Base-by-base conservation (phyloP, 2,329 filamentous ascomycete genomes). In the Fusarium sp. region DNA sequence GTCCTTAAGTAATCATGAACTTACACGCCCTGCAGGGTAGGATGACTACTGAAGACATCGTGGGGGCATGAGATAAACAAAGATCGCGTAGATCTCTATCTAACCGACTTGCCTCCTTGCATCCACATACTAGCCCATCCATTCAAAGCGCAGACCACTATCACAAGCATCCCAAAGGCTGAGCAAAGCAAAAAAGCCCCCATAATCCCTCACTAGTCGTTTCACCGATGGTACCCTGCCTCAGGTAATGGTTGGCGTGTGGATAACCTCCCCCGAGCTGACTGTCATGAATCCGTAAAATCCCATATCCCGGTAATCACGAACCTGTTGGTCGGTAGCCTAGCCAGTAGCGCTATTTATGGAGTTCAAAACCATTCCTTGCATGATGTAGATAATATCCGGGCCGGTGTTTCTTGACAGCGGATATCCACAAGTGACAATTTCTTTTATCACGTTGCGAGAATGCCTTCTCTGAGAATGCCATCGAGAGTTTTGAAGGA, bases 401-500 rank as follows among this genome's bases (percentile, higher is more conserved):
- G 10, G 28, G 49, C 25, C 15, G 18, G 12, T 37, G 28, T 60
- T 38, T n/a, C n/a, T n/a, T 47, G 54, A 32, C 54, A 42, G 37
- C 30, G 15, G 19, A 33, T 28, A n/a, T 47, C 52, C 33, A 63
- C 42, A 9, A 6, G 11, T 49, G 30, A 21, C 19, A 50, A 60
- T 35, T 18, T 42, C 11, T 18, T 44, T 62, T 28, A 50, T 56
- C 37, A 56, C 28, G 7, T 32, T 50, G 42, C 18, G 13, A 57
- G 28, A 46, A 60, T 65, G 61, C 38, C 42, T 16, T 67, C 60
- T 56, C 63, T 59, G 13, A 67, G 64, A 23, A 42, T 54, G 13
- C 46, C 44, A 30, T 65, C 58, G 2, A 57, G 25, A 58, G 40
- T 68, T 37, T 57, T 71, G 46, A 50, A 57, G 19, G 58, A 69